Evolutionary conservation across 2,329 filamentous ascomycete species (phyloP).

Genomic region (Fusarium sp.): DNA sequence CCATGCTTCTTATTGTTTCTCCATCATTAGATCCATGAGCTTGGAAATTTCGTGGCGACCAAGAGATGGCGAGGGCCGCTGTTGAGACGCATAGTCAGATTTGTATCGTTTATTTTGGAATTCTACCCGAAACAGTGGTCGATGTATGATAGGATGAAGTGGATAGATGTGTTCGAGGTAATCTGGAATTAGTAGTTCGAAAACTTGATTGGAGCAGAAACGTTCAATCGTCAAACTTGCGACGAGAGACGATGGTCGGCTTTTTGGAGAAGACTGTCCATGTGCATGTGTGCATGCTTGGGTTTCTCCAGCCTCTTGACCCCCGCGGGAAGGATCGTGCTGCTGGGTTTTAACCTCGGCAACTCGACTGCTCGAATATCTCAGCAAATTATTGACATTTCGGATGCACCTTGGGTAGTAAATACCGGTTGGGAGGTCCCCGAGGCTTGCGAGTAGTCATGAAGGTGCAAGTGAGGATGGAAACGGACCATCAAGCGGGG

Average conservation of each 20-base stretch:
- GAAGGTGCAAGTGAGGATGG: constrained; percentile 1
- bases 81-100: neutral
- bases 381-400: neutral
- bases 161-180: neutral
- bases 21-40: neutral
- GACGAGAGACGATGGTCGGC: neutral
- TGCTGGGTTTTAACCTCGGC: neutral
- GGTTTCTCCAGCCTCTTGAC: neutral
- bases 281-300: no score
- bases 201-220: neutral
- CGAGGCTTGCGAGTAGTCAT: neutral
- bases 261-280: neutral
- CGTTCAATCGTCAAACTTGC: neutral
- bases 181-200: neutral
- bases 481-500: constrained; percentile 11
- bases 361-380: neutral
- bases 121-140: neutral
- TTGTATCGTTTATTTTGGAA: neutral
- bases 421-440: neutral
- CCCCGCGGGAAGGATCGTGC: neutral
- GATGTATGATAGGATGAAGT: neutral
- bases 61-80: neutral
- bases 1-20: neutral
- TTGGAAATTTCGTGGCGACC: neutral
- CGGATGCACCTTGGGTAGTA: neutral